phyloP scores from a whole-genome alignment of 192 early-diverging fungal genomes.

The Umbelopsis vinacea region DNA sequence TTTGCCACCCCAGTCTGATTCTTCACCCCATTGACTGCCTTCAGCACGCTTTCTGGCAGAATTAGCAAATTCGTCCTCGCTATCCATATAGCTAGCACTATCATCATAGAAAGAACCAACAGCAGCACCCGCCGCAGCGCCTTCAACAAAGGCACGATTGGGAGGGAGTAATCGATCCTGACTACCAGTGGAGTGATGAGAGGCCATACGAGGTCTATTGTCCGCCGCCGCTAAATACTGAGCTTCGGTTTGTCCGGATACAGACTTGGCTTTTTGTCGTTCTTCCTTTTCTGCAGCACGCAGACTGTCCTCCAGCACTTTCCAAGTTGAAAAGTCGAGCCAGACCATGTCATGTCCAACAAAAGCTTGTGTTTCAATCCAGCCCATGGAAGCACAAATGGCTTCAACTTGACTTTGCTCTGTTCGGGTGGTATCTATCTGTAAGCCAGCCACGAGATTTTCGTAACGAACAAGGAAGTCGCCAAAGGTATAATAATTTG shows the following conservation, averaged over 20 bases:
- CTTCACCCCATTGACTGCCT: constrained; percentile 47
- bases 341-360: constrained; percentile 65
- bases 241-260: neutral
- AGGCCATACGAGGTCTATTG: neutral
- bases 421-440: constrained; percentile 32
- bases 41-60: constrained; percentile 27
- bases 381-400: constrained; percentile 47
- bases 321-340: constrained; percentile 68
- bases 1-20: constrained; percentile 51
- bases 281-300: constrained; percentile 65
- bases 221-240: constrained; percentile 14
- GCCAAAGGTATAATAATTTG: constrained; percentile 66
- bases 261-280: constrained; percentile 42
- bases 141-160: neutral
- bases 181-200: constrained; percentile 6
- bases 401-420: constrained; percentile 42
- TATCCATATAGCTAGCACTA: constrained; percentile 37
- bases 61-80: constrained; percentile 41
- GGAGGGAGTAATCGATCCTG: neutral
- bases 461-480: constrained; percentile 77
- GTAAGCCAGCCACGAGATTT: constrained; percentile 18
- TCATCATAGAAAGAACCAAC: constrained; percentile 39
- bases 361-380: constrained; percentile 52
- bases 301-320: constrained; percentile 64
- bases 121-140: neutral